Conservation (phyloP, 352 stramenopile species). For the Thalassiosira mediterranea region DNA sequence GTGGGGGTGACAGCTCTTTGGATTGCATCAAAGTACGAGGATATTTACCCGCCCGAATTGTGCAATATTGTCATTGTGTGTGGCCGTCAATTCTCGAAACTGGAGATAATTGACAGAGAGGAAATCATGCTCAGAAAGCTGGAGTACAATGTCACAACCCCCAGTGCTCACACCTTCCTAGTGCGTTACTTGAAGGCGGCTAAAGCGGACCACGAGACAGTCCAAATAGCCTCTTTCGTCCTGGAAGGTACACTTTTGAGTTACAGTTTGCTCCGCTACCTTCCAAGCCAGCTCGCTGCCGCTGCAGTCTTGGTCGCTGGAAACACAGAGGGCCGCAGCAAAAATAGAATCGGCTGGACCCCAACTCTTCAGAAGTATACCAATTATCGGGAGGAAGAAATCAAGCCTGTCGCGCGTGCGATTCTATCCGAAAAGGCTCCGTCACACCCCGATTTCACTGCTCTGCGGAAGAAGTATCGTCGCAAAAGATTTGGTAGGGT, state of each 20-base stretch:
- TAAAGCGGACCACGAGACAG: constrained; percentile 63
- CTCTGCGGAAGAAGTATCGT: too few species aligned
- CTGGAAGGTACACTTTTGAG: constrained; percentile 98
- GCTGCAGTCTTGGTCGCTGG: constrained; percentile 96
- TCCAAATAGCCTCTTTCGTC: constrained; percentile 96
- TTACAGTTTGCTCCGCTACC: constrained; percentile 97
- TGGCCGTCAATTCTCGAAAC: constrained; percentile 89
- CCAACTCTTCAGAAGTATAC: constrained; percentile 89
- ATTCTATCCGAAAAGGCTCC: constrained; percentile 84
- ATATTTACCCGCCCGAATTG: constrained; percentile 32
- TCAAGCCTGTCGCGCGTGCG: constrained; percentile 79
- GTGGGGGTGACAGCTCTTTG: constrained; percentile 92
- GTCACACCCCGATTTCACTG: too few species aligned
- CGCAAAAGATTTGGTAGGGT: too few species aligned
- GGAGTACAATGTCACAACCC: constrained; percentile 95
- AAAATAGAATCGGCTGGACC: too few species aligned
- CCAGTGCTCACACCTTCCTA: constrained; percentile 94
- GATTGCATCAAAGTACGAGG: constrained; percentile 86
- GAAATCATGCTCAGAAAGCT: constrained; percentile 93
- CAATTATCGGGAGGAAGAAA: constrained; percentile 86
- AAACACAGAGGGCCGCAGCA: constrained; percentile 83
- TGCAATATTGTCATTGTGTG: constrained; percentile 90
- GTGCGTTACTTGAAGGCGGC: constrained; percentile 70
- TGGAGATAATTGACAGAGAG: constrained; percentile 91
- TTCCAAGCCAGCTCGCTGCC: constrained; percentile 96